Evolutionary conservation across 768 basidiomycete species (phyloP).

Genomic region (Kwoniella sp.): DNA sequence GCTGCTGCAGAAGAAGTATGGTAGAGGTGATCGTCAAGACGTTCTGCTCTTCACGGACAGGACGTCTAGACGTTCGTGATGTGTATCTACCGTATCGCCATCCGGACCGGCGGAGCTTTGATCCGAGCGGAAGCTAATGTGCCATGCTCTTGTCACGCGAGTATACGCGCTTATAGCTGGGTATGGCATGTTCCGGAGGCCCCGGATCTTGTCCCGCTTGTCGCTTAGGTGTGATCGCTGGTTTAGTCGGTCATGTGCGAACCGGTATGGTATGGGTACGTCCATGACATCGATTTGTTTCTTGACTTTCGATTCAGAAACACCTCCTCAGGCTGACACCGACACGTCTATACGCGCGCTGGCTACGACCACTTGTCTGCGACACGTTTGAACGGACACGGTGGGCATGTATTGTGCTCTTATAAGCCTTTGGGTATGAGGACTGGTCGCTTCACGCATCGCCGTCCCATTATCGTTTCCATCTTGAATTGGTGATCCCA

Average conservation of each 20-base stretch:
- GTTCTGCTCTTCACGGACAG: no score
- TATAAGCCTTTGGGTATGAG: no score
- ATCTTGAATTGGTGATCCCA: no score
- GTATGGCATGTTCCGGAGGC: not conserved
- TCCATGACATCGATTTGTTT: no score
- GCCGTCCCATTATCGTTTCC: no score
- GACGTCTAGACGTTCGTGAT: not conserved
- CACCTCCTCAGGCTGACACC: not conserved
- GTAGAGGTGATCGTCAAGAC: not conserved
- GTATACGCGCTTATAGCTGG: conserved; percentile 4
- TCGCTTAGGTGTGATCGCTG: not conserved
- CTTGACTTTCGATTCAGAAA: not conserved
- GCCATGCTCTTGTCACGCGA: not conserved
- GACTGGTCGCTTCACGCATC: no score
- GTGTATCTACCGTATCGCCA: not conserved
- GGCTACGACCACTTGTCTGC: no score
- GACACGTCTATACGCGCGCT: not conserved
- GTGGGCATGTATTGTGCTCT: no score
- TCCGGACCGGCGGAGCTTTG: conserved; percentile 10
- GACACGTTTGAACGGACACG: no score
- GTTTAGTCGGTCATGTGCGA: not conserved
- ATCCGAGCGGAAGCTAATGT: not conserved
- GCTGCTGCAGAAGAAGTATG: not conserved
- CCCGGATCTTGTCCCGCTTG: not conserved
- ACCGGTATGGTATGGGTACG: not conserved